Evolutionary conservation across 2,329 filamentous ascomycete species (phyloP), one percentile per base, ranked within the genome.

Genomic region (Neofusicoccum umdonicola): DNA sequence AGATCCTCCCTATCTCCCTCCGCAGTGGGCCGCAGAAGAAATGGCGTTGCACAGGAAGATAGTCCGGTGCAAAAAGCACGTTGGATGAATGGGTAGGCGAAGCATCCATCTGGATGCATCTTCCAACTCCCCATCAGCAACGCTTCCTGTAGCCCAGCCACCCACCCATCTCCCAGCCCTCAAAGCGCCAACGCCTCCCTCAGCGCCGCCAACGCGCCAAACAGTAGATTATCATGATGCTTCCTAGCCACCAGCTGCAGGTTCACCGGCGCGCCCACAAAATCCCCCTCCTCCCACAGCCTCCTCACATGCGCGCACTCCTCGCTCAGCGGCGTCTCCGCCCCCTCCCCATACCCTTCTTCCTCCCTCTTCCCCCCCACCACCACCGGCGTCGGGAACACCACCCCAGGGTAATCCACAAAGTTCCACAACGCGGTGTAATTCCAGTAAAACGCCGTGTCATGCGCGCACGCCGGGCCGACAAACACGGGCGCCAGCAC

Each of bases 391-490:
- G 71, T 71, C 12, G 70, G 69, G 1, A 70, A 65, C 12, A 68
- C 68, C 7, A 67, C 68, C 1, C 68, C 70, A 0, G 70, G 70
- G 48, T 71, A 71, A 56, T 71, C 70, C 1, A 70, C 67, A 17
- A 69, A 52, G 31, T 71, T 71, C 17, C 62, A 71, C 44, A 70
- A 27, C 34, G 60, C 62, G 4, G 70, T 70, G 39, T 71, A 71
- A 2, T 67, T 69, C 70, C 70, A 71, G 58, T 71, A 71, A 3
- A 70, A 68, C 3, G 68, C 69, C 1, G 67, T 66, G 8, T 71
- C 69, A 45, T 71, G 70, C 22, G 57, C 63, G 58, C 58, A 68
- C 11, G 69, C 70, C 1, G 69, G 68, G 3, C 70, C 70, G 9
- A 70, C 68, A 47, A 69, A 70, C 1, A 67, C 69, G 13, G 70